Conservation (phyloP, 2,329 filamentous ascomycete species). For the Rosellinia necatrix region DNA sequence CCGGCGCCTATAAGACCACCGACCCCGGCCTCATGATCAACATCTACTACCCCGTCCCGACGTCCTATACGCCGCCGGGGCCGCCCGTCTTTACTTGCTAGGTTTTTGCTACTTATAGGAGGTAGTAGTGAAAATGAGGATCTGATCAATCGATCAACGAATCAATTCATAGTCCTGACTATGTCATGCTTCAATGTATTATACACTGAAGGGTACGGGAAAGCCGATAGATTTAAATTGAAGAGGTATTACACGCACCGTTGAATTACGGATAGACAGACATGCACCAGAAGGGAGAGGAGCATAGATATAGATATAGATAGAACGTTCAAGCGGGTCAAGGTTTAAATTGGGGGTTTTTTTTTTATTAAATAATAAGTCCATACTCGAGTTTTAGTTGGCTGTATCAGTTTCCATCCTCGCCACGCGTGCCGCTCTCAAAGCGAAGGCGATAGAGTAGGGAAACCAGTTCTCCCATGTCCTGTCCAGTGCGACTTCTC, state of each 20-base stretch:
- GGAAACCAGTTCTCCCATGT: background rate
- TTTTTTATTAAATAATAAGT: slow-evolving; percentile 16
- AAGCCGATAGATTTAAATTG: no score
- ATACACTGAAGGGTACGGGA: no score
- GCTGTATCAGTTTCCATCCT: background rate
- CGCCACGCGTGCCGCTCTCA: background rate
- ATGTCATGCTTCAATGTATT: no score
- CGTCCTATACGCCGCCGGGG: slow-evolving; percentile 42
- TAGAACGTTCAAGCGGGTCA: no score
- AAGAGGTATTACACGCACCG: no score
- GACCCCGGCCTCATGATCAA: slow-evolving; percentile 51
- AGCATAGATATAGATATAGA: no score
- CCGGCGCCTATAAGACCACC: slow-evolving; percentile 47
- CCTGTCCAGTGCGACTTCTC: background rate
- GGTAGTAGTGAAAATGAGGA: no score
- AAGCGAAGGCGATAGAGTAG: slow-evolving; percentile 1
- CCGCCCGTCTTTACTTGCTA: slow-evolving; percentile 39
- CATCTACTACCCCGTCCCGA: slow-evolving; percentile 50
- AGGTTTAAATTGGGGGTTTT: no score
- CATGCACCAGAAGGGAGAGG: no score
- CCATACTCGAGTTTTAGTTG: slow-evolving; percentile 13
- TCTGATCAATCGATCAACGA: no score
- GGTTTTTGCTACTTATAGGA: no score
- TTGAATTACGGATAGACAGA: background rate
- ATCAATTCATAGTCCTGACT: no score